Evolutionary conservation across 768 basidiomycete genomes (phyloP), one percentile per base, ranked within the genome.

Genomic region (Pulveroboletus ravenelii): DNA sequence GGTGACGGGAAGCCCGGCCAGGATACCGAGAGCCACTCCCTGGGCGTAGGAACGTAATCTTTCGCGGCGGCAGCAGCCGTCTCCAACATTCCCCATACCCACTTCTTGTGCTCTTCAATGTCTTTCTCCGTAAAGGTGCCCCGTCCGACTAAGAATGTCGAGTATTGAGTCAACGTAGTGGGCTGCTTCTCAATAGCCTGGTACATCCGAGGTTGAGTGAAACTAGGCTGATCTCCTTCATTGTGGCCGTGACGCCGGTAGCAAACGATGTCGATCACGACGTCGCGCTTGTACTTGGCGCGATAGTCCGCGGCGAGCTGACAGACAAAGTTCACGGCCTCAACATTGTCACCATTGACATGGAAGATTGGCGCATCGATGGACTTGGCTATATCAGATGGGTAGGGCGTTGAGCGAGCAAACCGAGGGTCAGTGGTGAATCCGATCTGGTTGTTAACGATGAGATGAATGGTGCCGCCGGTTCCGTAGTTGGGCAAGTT

Each of bases 211-310:
- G 96, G 96, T 69, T 99, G 96, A 10, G 96, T 98, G 76, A 99
- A 99, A 69, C 83, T 88, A 23, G 96, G 96, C 69, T 99, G 96
- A 65, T 99, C 96, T 10, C 93, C 97, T 72, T 99, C 96, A 70
- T 99, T 99, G 74, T 99, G 96, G n/a, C 96, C 96, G 66, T 98
- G 84, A 48, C 93, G 92, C 56, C 96, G 89, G 75, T 97, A 99
- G 74, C 96, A 99, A 50, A 99, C 94, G 50, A 99, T 92, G 70
- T 99, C 95, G 54, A 99, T 74, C 62, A 99, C 95, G 55, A 99
- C 95, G 67, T 99, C 96, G 75, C 90, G 94, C 80, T 95, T 96
- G 80, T 85, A 99, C 72, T 93, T 95, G 58, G 95, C 93, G 44
- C 95, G 86, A 73, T 92, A 99, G 69, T 99, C 95, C 29, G 95